Evolutionary conservation across 805 yeast genomes (phyloP), one percentile per base, ranked within the genome.

Genomic region (Candida rishiriensis): DNA sequence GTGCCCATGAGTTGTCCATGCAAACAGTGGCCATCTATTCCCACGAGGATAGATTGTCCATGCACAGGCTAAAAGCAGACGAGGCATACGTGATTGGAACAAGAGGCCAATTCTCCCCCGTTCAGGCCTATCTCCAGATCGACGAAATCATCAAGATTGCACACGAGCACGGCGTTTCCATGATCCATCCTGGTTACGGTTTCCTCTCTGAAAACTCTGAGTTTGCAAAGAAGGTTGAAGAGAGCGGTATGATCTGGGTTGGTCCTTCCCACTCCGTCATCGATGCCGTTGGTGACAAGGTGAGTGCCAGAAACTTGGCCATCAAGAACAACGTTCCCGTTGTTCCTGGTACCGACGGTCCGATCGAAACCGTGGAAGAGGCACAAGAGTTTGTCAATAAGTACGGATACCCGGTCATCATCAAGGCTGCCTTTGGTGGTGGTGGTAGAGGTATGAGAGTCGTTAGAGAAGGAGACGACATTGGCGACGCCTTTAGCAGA

Each of bases 381-480:
- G 98, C 98, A 30, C 58, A 70, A 52, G 82, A 65, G 9, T 91
- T 91, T 61, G 97, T 90, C 32, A 78, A 70, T 37, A 61, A 88
- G 69, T 77, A 91, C 66, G 99, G 99, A 29, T 90, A 66, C 70
- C 99, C 99, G 9, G 98, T 93, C 39, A 91, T 91, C 69, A 89
- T 91, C 70, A 91, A 91, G 71, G 99, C 99, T 38, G 99, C 99
- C 33, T 93, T 86, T 62, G 99, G 99, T 66, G 99, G 99, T 71
- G 99, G 99, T 76, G 99, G 99, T 63, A 83, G 98, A 71, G 99
- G 99, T 78, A 93, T 91, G 98, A 83, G 99, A 72, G 99, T 91
- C 41, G 99, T 91, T 37, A 77, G 95, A 61, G 97, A 91, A 68
- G 97, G 97, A 58, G 99, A 93, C 57, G 88, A 83, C 65, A 79